Percentiles rank a stretch among this genome's conserved stretches.
Evolutionary conservation across 2,329 filamentous ascomycete genomes (phyloP).

Genomic region (Trichoderma harzianum): DNA sequence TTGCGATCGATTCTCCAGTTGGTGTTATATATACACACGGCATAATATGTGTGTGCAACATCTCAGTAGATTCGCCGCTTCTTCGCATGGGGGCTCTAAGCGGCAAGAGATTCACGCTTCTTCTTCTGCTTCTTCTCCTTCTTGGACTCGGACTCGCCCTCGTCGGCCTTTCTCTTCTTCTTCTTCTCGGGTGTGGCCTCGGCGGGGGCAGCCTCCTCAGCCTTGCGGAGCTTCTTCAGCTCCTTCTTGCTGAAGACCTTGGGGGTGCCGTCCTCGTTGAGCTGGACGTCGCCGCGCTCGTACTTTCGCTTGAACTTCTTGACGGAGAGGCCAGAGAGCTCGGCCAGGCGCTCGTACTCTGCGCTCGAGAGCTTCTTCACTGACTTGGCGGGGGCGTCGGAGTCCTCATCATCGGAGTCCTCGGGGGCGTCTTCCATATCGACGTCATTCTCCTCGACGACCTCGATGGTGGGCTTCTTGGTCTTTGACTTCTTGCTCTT

Average conservation of each 20-base stretch:
- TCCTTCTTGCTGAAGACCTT: constrained; percentile 72
- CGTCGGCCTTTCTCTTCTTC: constrained; percentile 73
- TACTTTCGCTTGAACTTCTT: constrained; percentile 77
- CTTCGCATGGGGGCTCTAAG: constrained; percentile 26
- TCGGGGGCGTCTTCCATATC: constrained; percentile 41
- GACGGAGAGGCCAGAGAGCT: constrained; percentile 65
- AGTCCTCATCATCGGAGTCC: constrained; percentile 34
- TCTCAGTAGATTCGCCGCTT: constrained; percentile 10
- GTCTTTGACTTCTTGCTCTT: constrained; percentile 42
- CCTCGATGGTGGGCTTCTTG: constrained; percentile 42
- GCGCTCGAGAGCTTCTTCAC: constrained; percentile 49
- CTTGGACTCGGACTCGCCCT: constrained; percentile 57
- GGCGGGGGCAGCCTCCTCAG: constrained; percentile 46
- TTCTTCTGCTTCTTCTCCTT: constrained; percentile 56
- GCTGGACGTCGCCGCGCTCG: constrained; percentile 69
- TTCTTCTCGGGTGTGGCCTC: constrained; percentile 37
- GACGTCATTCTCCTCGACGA: constrained; percentile 41
- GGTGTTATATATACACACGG: neutral
- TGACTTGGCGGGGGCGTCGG: constrained; percentile 32
- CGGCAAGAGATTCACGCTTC: constrained; percentile 42
- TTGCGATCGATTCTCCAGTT: neutral
- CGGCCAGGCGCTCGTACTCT: constrained; percentile 59
- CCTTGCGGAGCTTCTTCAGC: constrained; percentile 67
- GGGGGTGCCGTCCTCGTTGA: constrained; percentile 63
- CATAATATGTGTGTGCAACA: neutral